These are phyloP conservation scores for Phaffia australis DNA, from an alignment of 768 basidiomycete genomes.

Conservation along the genomic window DNA sequence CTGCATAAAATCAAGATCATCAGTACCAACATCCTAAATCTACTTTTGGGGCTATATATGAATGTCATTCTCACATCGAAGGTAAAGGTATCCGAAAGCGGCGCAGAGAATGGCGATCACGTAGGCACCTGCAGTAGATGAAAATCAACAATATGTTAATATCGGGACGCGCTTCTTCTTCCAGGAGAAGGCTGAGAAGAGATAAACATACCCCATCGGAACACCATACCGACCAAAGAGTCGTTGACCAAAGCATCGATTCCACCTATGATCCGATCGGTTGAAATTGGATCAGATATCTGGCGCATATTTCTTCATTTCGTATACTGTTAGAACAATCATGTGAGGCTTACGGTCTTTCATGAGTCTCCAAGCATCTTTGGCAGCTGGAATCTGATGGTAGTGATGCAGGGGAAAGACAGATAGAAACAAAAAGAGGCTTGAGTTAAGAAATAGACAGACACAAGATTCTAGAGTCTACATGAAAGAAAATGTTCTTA, in stretches of 20 bases:
- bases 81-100: conserved; percentile 65
- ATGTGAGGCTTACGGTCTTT: conserved; percentile 47
- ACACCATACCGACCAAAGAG: conserved; percentile 66
- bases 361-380: conserved; percentile 70
- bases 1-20: conserved; percentile 38
- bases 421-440: background rate
- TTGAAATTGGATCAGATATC: too few species aligned
- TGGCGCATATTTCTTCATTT: too few species aligned
- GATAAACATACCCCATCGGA: conserved; percentile 32
- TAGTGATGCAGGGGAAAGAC: conserved; percentile 2
- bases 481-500: too few species aligned
- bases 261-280: conserved; percentile 27
- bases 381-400: conserved; percentile 52
- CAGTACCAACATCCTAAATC: conserved; percentile 12
- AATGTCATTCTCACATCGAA: conserved; percentile 47
- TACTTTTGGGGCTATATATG: background rate
- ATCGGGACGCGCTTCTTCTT: conserved; percentile 15
- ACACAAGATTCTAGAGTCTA: too few species aligned
- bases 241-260: conserved; percentile 77
- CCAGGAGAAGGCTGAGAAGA: background rate
- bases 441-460: background rate
- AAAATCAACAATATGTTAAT: conserved; percentile 38
- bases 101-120: conserved; percentile 39
- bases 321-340: too few species aligned
- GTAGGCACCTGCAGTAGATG: conserved; percentile 71